Evolutionary conservation across 345 rosid genomes (phyloP).

Genomic region (Gossypium herbaceum): DNA sequence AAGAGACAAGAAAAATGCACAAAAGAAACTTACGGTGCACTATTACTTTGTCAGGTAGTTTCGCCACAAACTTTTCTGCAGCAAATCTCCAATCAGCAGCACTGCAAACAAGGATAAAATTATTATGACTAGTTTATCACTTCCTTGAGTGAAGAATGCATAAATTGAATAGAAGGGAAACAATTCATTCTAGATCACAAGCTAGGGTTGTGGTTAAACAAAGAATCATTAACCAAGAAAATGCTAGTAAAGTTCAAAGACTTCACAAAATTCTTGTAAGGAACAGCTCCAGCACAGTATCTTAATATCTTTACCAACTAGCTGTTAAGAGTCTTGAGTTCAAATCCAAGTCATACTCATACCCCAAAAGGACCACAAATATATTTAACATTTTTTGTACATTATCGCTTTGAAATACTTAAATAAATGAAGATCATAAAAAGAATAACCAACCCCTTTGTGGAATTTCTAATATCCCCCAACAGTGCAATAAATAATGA

Average conservation of each 20-base stretch:
- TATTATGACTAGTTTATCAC: neutral
- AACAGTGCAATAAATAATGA: neutral
- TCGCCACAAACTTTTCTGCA: constrained; percentile 80
- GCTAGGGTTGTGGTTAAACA: neutral
- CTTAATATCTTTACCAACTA: neutral
- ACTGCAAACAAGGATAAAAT: constrained; percentile 31
- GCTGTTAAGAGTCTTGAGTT: too few species aligned
- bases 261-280: neutral
- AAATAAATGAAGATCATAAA: neutral
- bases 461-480: neutral
- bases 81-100: constrained; percentile 91
- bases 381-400: neutral
- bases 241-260: neutral
- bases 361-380: too few species aligned
- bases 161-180: neutral
- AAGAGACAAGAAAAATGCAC: neutral
- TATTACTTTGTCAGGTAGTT: constrained; percentile 73
- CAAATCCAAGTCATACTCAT: too few species aligned
- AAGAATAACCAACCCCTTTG: neutral
- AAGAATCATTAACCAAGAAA: neutral
- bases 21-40: constrained; percentile 68
- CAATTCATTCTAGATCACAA: neutral
- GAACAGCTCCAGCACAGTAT: neutral
- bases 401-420: neutral
- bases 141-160: neutral